Percentiles rank a stretch among this genome's conserved stretches.
Evolutionary conservation across 2,329 filamentous ascomycete species (phyloP).

Genomic region (Fusarium annulatum): DNA sequence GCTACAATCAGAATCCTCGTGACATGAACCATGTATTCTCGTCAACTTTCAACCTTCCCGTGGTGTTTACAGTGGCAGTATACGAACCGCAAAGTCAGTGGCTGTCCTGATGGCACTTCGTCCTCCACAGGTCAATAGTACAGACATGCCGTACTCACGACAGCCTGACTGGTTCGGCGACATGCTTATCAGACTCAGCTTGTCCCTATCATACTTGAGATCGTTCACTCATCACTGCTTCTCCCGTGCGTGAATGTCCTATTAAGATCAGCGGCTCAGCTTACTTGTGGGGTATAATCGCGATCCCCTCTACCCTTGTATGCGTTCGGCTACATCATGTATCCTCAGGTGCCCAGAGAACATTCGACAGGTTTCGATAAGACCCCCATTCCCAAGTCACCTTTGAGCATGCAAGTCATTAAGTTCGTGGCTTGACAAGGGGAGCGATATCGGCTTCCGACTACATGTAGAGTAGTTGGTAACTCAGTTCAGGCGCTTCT

Average conservation of each 20-base stretch:
- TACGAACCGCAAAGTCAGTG: neutral
- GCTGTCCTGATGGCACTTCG: neutral
- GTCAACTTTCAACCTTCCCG: neutral
- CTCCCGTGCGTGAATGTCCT: neutral
- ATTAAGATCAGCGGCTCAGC: slow-evolving; percentile 2
- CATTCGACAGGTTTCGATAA: neutral
- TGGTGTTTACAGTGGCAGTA: neutral
- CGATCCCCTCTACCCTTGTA: neutral
- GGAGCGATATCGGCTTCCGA: slow-evolving; percentile 1
- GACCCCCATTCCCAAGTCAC: neutral
- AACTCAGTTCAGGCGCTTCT: neutral
- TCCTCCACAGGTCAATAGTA: neutral
- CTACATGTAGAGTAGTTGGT: neutral
- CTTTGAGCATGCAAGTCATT: neutral
- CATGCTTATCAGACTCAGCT: neutral
- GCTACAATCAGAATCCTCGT: neutral
- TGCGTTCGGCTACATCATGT: neutral
- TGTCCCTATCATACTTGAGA: neutral
- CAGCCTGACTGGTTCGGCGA: neutral
- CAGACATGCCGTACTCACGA: neutral
- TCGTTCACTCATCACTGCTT: neutral
- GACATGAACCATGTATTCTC: neutral
- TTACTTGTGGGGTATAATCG: neutral
- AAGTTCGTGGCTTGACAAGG: neutral
- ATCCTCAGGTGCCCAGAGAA: neutral